Evolutionary conservation across 441 rosid genomes (phyloP), one percentile per base, ranked within the genome.

Genomic region (Gossypium gossypioides): DNA sequence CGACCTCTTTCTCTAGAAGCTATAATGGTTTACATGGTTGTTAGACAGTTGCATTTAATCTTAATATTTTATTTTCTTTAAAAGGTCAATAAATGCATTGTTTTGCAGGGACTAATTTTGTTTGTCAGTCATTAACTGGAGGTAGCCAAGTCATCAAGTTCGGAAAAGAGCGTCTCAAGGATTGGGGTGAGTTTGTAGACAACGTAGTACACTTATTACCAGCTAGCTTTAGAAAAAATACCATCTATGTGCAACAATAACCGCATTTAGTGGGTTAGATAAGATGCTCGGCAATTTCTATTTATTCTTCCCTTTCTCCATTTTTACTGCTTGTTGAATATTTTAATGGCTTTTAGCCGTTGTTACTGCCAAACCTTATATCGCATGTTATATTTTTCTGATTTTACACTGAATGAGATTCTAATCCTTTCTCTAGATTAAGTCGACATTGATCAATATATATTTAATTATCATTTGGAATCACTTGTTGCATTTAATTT

Each of bases 101-200:
- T 50, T 65, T 65, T 22, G 37, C 55, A 65, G 69, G 69, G 69
- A 65, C 55, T 65, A 66, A 16, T 46, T 24, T 24, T 44, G 22
- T 46, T 66, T 46, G 6, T 6, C 10, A 50, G 55, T 50, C 19
- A n/a, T 15, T 50, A 5, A 18, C 19, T 21, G 54, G 2, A 6
- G 37, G 37, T n/a, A 46, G 34, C 55, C 32, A 48, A 24, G 5
- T 7, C 12, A 25, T 24, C 21, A 22, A 61, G 48, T 16, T 34
- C 5, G 16, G 8, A 10, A 62, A 62, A 9, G 24, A n/a, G 10
- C 1, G 27, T 18, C 3, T 37, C 27, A 9, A 9, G 7, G 15
- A 1, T 32, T 34, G 15, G 48, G 21, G 15, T 12, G 27, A 24
- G 63, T n/a, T n/a, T 27, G 19, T 60, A n/a, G 50, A 64, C 5